Percentiles rank a stretch among this genome's conserved stretches.
Conservation (phyloP, 495 filamentous ascomycete genomes). For the Ramalina peruviana region DNA sequence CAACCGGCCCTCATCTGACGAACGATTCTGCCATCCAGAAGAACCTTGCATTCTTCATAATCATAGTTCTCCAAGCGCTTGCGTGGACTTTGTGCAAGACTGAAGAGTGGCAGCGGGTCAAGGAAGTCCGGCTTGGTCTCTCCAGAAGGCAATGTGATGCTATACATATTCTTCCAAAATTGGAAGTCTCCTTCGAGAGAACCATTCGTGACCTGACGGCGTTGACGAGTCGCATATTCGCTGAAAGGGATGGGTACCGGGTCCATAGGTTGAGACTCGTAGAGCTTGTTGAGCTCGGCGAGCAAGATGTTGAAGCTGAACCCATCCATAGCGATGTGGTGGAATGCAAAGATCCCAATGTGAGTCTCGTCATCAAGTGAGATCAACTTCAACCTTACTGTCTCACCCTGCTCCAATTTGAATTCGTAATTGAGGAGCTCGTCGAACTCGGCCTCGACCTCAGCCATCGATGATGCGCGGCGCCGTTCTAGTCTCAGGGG, state of each 20-base stretch:
- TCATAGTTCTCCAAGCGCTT: background rate
- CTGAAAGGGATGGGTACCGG: background rate
- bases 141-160: background rate
- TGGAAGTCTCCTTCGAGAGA: background rate
- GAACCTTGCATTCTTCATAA: background rate
- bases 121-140: background rate
- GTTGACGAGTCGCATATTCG: conserved; percentile 1
- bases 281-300: conserved; percentile 26
- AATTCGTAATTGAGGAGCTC: conserved; percentile 15
- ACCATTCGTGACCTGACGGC: background rate
- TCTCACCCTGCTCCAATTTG: conserved; percentile 13
- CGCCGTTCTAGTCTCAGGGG: background rate
- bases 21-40: background rate
- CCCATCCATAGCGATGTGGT: conserved; percentile 39
- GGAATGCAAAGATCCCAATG: conserved; percentile 18
- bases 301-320: conserved; percentile 27
- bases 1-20: conserved; percentile 12
- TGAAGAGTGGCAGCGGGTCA: background rate
- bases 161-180: background rate
- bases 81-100: background rate
- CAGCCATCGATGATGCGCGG: background rate
- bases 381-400: conserved; percentile 15
- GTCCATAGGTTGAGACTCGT: conserved; percentile 12
- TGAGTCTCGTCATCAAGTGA: conserved; percentile 4
- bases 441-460: background rate